Base-by-base conservation (phyloP, 2,329 filamentous ascomycete genomes). In the Geosmithia morbida region DNA sequence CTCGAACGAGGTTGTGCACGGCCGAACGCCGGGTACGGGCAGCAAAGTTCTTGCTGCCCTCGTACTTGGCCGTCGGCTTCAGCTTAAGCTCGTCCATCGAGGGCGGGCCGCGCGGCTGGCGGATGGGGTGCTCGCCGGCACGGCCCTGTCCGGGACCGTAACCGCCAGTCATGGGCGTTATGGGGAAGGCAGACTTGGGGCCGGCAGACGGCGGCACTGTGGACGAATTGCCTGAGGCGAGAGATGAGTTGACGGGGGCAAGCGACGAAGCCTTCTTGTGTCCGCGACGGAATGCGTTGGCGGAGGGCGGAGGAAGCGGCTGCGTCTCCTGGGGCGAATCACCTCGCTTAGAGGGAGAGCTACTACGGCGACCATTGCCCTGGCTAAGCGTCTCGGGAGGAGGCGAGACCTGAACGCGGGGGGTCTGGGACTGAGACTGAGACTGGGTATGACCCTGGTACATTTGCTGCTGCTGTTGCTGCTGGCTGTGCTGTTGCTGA, bases 1-100 rank as follows among this genome's bases (percentile, higher is more conserved):
- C 90, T 53, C 86, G 85, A 51, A 96, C 86, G 45, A 98, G 77
- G 61, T 88, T 96, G 69, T 89, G 82, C 43, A 98, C 81, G 22
- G 92, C 92, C 56, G 85, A 88, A 53, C 90, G 87, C 50, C 92
- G 87, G 58, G 94, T 89, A 51, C 92, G 88, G 48, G 88, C 81
- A 11, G 85, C 85, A 66, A 98, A 98, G 70, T 98, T 98, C 78
- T 96, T 83, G 79, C 90, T 96, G 20, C 90, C 92, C 63, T 97
- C 90, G 53, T 90, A 79, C 68, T 88, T 95, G 54, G 87, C 82
- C 8, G 90, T 97, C 1, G 92, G 92, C 67, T 89, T 92, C 18
- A 83, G 76, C 58, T 83, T 79, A 50, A 98, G 79, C 67, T 98
- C 92, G 55, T 98, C 92, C 46, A 97, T 75, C 14, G 86, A 81